Base-by-base conservation (phyloP, 2,329 filamentous ascomycete species). In the Amphichorda felina region DNA sequence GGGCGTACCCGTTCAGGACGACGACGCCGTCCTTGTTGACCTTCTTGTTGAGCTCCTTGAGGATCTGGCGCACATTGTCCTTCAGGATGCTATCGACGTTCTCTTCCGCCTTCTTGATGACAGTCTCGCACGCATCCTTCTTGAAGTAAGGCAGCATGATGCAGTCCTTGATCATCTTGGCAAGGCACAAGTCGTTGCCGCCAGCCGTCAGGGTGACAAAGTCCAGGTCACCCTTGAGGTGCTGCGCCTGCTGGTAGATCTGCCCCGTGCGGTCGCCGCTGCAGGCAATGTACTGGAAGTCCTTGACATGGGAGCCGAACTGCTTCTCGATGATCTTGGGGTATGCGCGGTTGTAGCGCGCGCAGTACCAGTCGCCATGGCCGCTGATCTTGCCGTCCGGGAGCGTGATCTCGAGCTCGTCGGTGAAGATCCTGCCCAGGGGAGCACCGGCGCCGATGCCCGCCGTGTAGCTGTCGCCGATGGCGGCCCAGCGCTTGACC, bases 391-490 rank as follows among this genome's bases (percentile, higher is more conserved):
- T 25, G 8, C 24, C 24, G 13, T 25, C 24, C 8, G 24, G 24
- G 8, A 25, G 24, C 13, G 24, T 25, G 13, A 25, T 25, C 24
- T 8, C 13, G 24, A 25, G 24, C 8, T 25, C 24, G 8, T 25
- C 24, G 8, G 24, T 25, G 13, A 39, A 14, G 5, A 37, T 22
- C 15, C 30, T 38, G 4, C 52, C 50, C n/a, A 45, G 35, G 24
- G 18, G 41, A 2, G 29, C n/a, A 14, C 47, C 47, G 7, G 54
- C 41, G 1, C 43, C 56, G 31, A 59, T 58, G 24, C 56, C 56
- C 1, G 56, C 56, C 4, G 54, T 59, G 37, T 45, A 59, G 37
- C 56, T 59, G 40, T 60, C 56, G 8, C 56, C 56, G 11, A 60
- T 45, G 30, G 55, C 55, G 2, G 54, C 56, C 44, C 49, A 56